Percentiles rank a stretch among this genome's conserved stretches.
Evolutionary conservation across 768 basidiomycete species (phyloP).

Genomic region (Rhizopogon sp.): DNA sequence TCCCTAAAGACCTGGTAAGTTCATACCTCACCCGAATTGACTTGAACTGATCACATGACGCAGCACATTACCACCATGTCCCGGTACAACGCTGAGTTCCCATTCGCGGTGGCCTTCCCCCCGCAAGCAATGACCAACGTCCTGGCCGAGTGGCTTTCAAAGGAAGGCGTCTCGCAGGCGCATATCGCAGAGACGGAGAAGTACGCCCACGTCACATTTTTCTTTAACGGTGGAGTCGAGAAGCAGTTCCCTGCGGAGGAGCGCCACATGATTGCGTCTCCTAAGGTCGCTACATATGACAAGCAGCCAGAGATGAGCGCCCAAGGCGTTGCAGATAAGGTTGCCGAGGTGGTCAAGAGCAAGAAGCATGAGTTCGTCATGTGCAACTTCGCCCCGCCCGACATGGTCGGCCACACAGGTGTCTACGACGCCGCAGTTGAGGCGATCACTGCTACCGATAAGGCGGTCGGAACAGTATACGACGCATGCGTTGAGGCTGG

Average conservation of each 20-base stretch:
- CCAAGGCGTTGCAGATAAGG: conserved; percentile 84
- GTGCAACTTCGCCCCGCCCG: conserved; percentile 97
- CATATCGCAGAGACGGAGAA: conserved; percentile 98
- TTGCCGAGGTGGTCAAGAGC: conserved; percentile 76
- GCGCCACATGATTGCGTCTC: conserved; percentile 84
- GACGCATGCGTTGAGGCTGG: conserved; percentile 81
- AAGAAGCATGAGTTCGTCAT: conserved; percentile 83
- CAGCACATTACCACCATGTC: conserved; percentile 93
- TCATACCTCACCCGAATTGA: background rate
- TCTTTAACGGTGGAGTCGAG: conserved; percentile 97
- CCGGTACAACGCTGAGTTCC: conserved; percentile 85
- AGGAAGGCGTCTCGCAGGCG: conserved; percentile 75
- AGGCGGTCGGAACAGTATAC: conserved; percentile 83
- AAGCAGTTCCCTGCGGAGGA: conserved; percentile 84
- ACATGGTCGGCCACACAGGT: conserved; percentile 97
- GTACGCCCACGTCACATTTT: conserved; percentile 97
- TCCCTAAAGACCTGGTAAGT: conserved; percentile 78
- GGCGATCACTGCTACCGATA: conserved; percentile 85
- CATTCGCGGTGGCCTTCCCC: conserved; percentile 89
- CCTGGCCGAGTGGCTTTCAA: conserved; percentile 85
- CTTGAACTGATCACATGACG: background rate
- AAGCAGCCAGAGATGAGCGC: conserved; percentile 87
- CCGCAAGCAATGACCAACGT: conserved; percentile 93
- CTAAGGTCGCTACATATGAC: conserved; percentile 94
- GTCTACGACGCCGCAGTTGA: conserved; percentile 86